Evolutionary conservation across 306 rosid species (phyloP), one percentile per base, ranked within the genome.

Genomic region (Rosa multiflora): DNA sequence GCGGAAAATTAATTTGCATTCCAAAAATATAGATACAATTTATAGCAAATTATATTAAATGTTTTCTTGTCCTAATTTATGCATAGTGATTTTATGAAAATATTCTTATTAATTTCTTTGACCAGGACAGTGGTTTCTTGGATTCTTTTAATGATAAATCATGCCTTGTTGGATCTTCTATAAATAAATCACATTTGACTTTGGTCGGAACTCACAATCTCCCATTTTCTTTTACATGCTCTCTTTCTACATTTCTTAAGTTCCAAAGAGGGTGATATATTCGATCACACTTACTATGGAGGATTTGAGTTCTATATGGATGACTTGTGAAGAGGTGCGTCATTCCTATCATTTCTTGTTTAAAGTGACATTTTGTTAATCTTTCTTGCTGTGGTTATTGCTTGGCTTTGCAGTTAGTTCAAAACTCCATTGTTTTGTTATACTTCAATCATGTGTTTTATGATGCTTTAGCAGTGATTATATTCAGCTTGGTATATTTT

Each of bases 221-320:
- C 53, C 15, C 29, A 0, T 55, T 55, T 55, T 55, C 23, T 20
- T 7, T 55, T 55, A 20, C 26, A 17, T 5, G 5, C 61, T 55
- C 26, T 0, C 12, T 9, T 21, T 58, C 0, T 58, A 8, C 0
- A 11, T 55, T 55, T 8, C 62, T 55, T 5, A 20, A 20, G 29
- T 55, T 55, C 4, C 11, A 20, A 20, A 6, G 2, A 51, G 17
- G 26, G 10, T 6, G 1, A 2, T 55, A 18, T 55, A 20, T 10
- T 55, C 26, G 0, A 8, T 18, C 11, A 55, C 8, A 55, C 26
- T 55, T 20, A 9, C 4, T 20, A 90, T 89, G 95, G 91, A 94
- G n/a, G n/a, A n/a, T n/a, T n/a, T n/a, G n/a, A n/a, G n/a, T n/a
- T n/a, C n/a, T n/a, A n/a, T n/a, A n/a, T n/a, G n/a, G n/a, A n/a